phyloP scores from a whole-genome alignment of 768 basidiomycete genomes.

The Kwoniella botswanensis region DNA sequence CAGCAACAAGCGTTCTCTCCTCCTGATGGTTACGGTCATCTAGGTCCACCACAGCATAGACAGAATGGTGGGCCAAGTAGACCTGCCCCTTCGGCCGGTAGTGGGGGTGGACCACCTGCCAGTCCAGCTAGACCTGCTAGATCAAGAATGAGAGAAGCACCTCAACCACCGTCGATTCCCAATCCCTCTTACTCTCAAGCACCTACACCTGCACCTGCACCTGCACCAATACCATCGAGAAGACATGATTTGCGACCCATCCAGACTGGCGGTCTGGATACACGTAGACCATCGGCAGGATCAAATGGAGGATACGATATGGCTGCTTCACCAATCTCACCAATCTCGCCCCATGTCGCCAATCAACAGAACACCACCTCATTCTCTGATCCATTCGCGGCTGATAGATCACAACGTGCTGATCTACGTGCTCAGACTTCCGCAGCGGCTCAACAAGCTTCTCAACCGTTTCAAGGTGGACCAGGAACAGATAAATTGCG shows the following conservation, averaged over 20 bases:
- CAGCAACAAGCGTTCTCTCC: conserved; percentile 12
- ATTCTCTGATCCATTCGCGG: conserved; percentile 53
- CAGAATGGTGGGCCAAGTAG: conserved; percentile 26
- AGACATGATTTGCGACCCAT: conserved; percentile 24
- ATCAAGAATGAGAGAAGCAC: conserved; percentile 40
- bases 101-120: conserved; percentile 11
- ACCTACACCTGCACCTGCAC: background rate
- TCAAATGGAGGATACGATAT: conserved; percentile 22
- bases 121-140: conserved; percentile 47
- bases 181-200: conserved; percentile 2
- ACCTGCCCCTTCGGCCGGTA: background rate
- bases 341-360: conserved; percentile 22
- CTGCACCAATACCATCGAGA: conserved; percentile 17
- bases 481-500: conserved; percentile 43
- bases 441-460: conserved; percentile 35
- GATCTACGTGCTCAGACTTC: conserved; percentile 41
- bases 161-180: conserved; percentile 23
- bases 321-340: conserved; percentile 36
- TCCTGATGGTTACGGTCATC: conserved; percentile 17
- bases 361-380: background rate
- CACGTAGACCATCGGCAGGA: conserved; percentile 28
- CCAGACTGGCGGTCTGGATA: conserved; percentile 23
- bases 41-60: conserved; percentile 2
- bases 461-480: conserved; percentile 29
- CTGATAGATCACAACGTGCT: conserved; percentile 45